A percentile compares a stretch with the other conserved stretches of the same genome.
Evolutionary conservation across 2,329 filamentous ascomycete species (phyloP).

Genomic region (Fusarium sacchari): DNA sequence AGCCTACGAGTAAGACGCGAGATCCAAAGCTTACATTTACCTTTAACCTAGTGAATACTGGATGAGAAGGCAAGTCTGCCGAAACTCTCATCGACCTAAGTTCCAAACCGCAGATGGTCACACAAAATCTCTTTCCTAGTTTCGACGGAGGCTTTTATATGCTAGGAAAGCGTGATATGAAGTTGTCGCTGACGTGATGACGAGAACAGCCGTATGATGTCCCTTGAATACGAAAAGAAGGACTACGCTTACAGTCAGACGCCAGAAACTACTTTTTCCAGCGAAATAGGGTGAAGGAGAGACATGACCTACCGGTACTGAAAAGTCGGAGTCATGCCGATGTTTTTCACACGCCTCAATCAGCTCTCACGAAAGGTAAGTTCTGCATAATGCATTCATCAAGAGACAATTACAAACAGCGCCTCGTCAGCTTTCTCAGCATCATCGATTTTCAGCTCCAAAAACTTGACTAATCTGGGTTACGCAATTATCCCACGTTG

Average conservation of each 20-base stretch:
- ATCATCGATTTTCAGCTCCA: not conserved
- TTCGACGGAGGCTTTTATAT: not conserved
- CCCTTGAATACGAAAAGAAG: not conserved
- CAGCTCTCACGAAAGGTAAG: rapidly evolving
- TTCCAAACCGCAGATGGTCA: rapidly evolving
- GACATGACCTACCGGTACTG: too few species aligned
- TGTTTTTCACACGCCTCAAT: rapidly evolving
- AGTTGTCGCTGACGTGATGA: not conserved
- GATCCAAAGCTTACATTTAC: not conserved
- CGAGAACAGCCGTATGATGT: not conserved
- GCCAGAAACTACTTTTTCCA: not conserved
- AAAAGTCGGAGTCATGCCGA: too few species aligned
- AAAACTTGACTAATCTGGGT: not conserved
- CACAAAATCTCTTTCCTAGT: not conserved
- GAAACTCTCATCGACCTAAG: rapidly evolving
- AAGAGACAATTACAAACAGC: not conserved
- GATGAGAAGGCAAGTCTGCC: rapidly evolving
- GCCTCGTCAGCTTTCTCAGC: not conserved
- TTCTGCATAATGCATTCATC: rapidly evolving
- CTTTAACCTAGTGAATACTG: not conserved
- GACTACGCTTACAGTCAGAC: not conserved
- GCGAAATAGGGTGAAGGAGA: not conserved
- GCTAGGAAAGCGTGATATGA: too few species aligned
- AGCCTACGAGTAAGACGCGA: not conserved
- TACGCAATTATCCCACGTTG: not conserved